Conservation (phyloP, 169 alveolate species). For the Cryptosporidium meleagridis region DNA sequence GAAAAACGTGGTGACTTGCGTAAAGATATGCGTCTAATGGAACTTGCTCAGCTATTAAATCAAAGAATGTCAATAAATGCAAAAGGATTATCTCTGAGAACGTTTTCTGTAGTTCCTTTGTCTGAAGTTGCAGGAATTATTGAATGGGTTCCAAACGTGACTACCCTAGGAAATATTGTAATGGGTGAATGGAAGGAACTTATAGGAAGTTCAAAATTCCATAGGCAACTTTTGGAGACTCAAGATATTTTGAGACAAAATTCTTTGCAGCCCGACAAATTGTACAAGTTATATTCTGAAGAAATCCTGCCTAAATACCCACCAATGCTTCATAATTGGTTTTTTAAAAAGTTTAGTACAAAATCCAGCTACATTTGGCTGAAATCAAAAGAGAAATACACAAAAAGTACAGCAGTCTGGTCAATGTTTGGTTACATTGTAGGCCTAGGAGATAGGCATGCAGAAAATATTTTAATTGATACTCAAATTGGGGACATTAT, state of each 20-base stretch:
- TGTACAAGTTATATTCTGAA: conserved; percentile 85
- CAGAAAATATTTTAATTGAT: conserved; percentile 94
- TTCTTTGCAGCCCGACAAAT: conserved; percentile 78
- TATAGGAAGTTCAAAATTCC: conserved; percentile 84
- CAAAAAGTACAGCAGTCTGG: conserved; percentile 94
- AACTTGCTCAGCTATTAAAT: conserved; percentile 78
- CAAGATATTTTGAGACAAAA: conserved; percentile 85
- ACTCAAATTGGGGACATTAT: conserved; percentile 90
- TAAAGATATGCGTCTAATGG: conserved; percentile 94
- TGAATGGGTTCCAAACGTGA: conserved; percentile 94
- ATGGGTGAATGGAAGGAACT: conserved; percentile 83
- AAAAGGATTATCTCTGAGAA: conserved; percentile 70
- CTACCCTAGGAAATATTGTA: conserved; percentile 80
- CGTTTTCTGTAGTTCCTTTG: conserved; percentile 90
- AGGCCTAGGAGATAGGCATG: conserved; percentile 98
- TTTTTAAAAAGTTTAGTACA: conserved; percentile 75
- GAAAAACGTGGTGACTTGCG: conserved; percentile 92
- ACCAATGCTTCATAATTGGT: conserved; percentile 79
- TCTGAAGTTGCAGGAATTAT: conserved; percentile 92
- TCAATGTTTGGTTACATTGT: conserved; percentile 95
- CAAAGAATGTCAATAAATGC: conserved; percentile 53
- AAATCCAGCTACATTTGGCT: conserved; percentile 91
- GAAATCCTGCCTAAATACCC: conserved; percentile 83
- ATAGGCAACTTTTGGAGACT: conserved; percentile 85
- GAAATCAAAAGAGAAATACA: conserved; percentile 88